These are phyloP conservation scores for Pythium graminicola DNA, from an alignment of 352 stramenopile species.

Conservation along the genomic window DNA sequence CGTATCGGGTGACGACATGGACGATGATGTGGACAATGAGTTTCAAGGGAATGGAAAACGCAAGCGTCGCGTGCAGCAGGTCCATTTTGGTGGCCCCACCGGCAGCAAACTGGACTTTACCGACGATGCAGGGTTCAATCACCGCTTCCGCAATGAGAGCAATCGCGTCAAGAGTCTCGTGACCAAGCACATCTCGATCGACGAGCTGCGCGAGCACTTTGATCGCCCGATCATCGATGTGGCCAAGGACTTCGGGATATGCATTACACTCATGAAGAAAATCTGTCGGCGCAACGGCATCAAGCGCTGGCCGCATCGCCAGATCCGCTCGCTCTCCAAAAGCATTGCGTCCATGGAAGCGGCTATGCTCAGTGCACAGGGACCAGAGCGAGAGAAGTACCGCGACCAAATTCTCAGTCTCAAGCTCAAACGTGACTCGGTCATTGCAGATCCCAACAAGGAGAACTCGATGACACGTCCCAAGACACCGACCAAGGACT, in stretches of 20 bases:
- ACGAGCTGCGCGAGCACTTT: slow-evolving; percentile 79
- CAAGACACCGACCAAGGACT: slow-evolving; percentile 35
- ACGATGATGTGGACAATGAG: slow-evolving; percentile 34
- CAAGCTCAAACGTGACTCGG: slow-evolving; percentile 76
- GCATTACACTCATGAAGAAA: slow-evolving; percentile 88
- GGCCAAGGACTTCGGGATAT: slow-evolving; percentile 87
- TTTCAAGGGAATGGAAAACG: slow-evolving; percentile 19
- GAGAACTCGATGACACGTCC: slow-evolving; percentile 46
- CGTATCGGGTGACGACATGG: slow-evolving; percentile 32
- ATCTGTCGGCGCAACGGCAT: slow-evolving; percentile 64
- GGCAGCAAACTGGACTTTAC: slow-evolving; percentile 71
- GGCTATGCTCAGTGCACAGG: slow-evolving; percentile 77
- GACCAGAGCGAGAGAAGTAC: slow-evolving; percentile 77
- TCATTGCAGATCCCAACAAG: slow-evolving; percentile 85
- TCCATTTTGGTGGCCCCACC: slow-evolving; percentile 65
- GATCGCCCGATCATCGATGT: slow-evolving; percentile 85
- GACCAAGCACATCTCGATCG: slow-evolving; percentile 86
- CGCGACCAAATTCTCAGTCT: slow-evolving; percentile 79
- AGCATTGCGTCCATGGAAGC: slow-evolving; percentile 86
- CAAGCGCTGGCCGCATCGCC: slow-evolving; percentile 61
- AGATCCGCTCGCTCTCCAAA: slow-evolving; percentile 79
- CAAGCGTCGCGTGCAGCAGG: slow-evolving; percentile 55
- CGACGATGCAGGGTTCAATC: slow-evolving; percentile 66
- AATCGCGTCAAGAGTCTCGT: slow-evolving; percentile 84
- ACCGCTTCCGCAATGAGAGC: slow-evolving; percentile 76